Evolutionary conservation across 495 filamentous ascomycete species (phyloP), one percentile per base, ranked within the genome.

Genomic region (Penicillium odoratum): DNA sequence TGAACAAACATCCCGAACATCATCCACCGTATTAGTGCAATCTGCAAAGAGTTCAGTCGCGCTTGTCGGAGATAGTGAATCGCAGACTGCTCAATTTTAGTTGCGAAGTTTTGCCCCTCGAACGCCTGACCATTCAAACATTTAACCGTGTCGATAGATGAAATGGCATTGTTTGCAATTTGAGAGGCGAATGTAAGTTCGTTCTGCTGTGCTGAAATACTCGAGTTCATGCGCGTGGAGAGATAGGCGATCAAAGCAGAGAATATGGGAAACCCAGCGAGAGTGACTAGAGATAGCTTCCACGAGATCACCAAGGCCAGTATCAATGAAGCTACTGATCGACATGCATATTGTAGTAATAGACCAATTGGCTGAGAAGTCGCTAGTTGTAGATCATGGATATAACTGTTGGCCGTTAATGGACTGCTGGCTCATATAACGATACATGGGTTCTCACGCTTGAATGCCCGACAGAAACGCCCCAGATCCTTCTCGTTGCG

Each of bases 91-190:
- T 76, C 73, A 28, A 92, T 84, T 0, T 78, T 78, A 11, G 56
- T 69, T 4, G 75, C 65, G 69, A 92, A 97, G 58, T 84, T 84
- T 63, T 78, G 79, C 2, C 80, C 70, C 67, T 96, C 93, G 16
- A 85, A 77, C 15, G 82, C 78, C 61, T 91, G 82, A 2, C 86
- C 91, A 66, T 96, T 96, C 74, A 89, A 90, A 34, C 82, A 88
- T 69, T 97, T 98, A 62, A 98, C 91, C 0, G 89, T 85, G 56
- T 95, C 92, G 46, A 98, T 93, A 5, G 83, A 83, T 0, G 79
- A 74, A 11, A 92, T 81, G 0, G 91, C 84, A 26, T 81, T 87
- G 30, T 82, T 87, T 11, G 85, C 83, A 33, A 84, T 75, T 68
- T 92, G 93, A 0, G 92, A 86, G 0, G 93, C 91, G 53, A 78